Evolutionary conservation across 768 basidiomycete species (phyloP).

Genomic region (Boletales sp.): DNA sequence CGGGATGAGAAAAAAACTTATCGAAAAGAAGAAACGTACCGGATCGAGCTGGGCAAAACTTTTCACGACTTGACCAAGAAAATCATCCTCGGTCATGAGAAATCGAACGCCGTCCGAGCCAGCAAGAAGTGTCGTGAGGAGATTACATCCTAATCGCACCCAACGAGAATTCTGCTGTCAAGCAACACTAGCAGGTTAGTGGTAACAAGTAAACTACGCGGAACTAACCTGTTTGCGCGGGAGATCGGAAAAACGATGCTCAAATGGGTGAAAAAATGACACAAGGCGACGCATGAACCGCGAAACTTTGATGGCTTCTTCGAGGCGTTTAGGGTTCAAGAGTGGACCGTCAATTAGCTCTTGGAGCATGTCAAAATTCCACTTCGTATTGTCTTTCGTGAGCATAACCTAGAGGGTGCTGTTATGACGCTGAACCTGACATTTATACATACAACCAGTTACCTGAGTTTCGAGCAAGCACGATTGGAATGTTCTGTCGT

Average conservation of each 20-base stretch:
- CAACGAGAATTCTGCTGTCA: constrained; percentile 73
- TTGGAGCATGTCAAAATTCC: constrained; percentile 87
- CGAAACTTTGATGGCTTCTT: constrained; percentile 89
- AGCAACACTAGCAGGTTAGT: not conserved
- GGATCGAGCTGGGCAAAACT: constrained; percentile 93
- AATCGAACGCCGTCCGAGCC: constrained; percentile 83
- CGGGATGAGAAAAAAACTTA: not conserved
- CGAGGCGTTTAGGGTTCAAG: constrained; percentile 85
- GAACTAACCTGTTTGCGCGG: constrained; percentile 55
- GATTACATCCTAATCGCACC: constrained; percentile 79
- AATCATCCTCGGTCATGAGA: constrained; percentile 76
- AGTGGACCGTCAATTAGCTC: constrained; percentile 92
- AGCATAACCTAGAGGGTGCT: constrained; percentile 63
- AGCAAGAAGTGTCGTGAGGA: constrained; percentile 79
- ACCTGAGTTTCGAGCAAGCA: constrained; percentile 86
- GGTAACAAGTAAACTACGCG: not conserved
- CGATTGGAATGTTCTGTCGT: constrained; percentile 88
- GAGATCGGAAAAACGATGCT: constrained; percentile 82
- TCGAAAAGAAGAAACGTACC: constrained; percentile 41
- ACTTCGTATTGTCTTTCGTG: constrained; percentile 85
- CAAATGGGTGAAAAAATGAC: constrained; percentile 91
- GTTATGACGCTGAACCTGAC: not conserved
- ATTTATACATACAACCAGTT: constrained; percentile 8
- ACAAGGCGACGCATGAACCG: constrained; percentile 89
- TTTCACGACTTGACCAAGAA: constrained; percentile 78